phyloP scores from a whole-genome alignment of 805 yeast species.

The Starmerella floricola region DNA sequence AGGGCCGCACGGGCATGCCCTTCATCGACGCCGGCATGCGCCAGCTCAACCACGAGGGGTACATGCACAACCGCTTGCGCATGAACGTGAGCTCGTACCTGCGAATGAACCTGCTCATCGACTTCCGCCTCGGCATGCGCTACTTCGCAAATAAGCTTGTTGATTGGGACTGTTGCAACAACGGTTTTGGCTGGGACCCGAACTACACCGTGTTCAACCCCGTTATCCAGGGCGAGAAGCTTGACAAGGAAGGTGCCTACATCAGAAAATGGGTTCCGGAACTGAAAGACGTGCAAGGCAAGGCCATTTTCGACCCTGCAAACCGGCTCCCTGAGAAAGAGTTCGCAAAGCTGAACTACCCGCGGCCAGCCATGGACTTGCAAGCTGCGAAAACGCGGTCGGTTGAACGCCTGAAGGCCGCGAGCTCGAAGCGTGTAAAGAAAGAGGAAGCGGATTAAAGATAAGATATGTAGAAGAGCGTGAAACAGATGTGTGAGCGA shows the following conservation, averaged over 20 bases:
- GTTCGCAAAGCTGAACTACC: conserved; percentile 18
- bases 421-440: conserved; percentile 6
- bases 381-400: conserved; percentile 12
- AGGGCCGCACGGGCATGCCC: conserved; percentile 45
- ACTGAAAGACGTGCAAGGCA: conserved; percentile 27
- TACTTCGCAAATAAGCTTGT: conserved; percentile 39
- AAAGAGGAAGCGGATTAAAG: not conserved
- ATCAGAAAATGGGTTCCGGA: conserved; percentile 43
- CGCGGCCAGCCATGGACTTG: conserved; percentile 14
- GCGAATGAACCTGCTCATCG: conserved; percentile 39
- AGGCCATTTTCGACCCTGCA: conserved; percentile 32
- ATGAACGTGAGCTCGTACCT: conserved; percentile 45
- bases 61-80: conserved; percentile 42
- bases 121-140: conserved; percentile 45
- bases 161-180: conserved; percentile 44
- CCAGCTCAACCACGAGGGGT: conserved; percentile 40
- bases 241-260: conserved; percentile 38
- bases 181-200: conserved; percentile 53
- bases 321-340: conserved; percentile 14
- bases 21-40: conserved; percentile 50
- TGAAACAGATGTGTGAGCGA: too few species aligned
- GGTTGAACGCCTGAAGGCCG: conserved; percentile 11
- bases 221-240: conserved; percentile 38
- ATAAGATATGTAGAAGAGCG: too few species aligned
- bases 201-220: conserved; percentile 47